Evolutionary conservation across 192 early-diverging fungal genomes (phyloP).

Genomic region (Glomus cerebriforme): DNA sequence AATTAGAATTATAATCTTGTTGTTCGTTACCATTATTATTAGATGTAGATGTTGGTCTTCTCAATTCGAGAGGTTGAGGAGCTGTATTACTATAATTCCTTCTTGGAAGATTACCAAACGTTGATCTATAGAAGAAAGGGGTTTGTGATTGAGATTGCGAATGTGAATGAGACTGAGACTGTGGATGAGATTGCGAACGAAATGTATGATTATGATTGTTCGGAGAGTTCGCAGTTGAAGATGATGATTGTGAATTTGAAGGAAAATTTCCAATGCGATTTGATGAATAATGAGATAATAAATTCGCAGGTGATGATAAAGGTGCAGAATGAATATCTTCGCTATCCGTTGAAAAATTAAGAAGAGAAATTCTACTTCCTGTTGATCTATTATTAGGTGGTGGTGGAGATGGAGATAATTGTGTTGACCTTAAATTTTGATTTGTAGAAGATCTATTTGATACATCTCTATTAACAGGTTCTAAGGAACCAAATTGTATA

Average conservation of each 20-base stretch:
- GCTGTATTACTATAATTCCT: not conserved
- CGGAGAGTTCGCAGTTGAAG: not conserved
- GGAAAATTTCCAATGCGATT: not conserved
- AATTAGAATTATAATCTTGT: conserved; percentile 15
- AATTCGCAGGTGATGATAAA: not conserved
- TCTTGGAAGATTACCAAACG: not conserved
- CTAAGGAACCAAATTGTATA: conserved; percentile 2
- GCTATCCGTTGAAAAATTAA: not conserved
- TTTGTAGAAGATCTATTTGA: not conserved
- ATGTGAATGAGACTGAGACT: not conserved
- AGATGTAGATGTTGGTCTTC: not conserved
- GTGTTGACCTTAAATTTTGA: not conserved
- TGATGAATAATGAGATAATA: not conserved
- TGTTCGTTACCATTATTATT: not conserved
- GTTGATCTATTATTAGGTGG: not conserved
- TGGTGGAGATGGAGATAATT: not conserved
- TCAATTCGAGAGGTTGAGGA: not conserved
- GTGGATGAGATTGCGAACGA: not conserved
- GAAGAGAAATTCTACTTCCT: not conserved
- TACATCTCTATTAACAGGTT: conserved; percentile 3
- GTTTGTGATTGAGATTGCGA: not conserved
- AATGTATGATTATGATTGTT: not conserved
- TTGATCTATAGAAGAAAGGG: not conserved
- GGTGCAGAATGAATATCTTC: not conserved
- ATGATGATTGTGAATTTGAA: not conserved